Conservation (phyloP, 805 yeast genomes). For the Komagataella phaffii region DNA sequence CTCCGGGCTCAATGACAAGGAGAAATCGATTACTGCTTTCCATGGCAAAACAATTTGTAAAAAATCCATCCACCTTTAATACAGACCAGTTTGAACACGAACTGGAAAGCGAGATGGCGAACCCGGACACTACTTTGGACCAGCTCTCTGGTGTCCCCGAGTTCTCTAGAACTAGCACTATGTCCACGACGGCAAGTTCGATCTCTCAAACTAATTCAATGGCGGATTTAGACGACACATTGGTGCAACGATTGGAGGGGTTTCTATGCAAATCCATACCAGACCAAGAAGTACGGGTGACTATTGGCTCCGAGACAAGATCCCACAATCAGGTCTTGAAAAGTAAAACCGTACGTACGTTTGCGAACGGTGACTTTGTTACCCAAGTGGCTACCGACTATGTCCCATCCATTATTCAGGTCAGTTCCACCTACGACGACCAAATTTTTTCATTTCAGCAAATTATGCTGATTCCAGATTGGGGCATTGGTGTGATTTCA, state of each 20-base stretch:
- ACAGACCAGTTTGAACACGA: constrained; percentile 23
- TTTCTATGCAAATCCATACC: constrained; percentile 61
- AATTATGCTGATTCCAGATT: constrained; percentile 21
- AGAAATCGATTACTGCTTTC: constrained; percentile 60
- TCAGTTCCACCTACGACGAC: constrained; percentile 31
- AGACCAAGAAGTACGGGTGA: constrained; percentile 36
- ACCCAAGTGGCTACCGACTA: constrained; percentile 43
- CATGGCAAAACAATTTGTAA: constrained; percentile 54
- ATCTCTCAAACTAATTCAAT: constrained; percentile 2
- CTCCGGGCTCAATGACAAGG: constrained; percentile 59
- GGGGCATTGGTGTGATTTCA: constrained; percentile 64
- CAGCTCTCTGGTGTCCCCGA: constrained; percentile 2
- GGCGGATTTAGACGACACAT: constrained; percentile 24
- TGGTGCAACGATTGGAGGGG: constrained; percentile 54
- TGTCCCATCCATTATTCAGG: constrained; percentile 46
- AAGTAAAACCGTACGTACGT: constrained; percentile 4
- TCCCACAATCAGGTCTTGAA: constrained; percentile 15
- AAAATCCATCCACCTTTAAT: constrained; percentile 16
- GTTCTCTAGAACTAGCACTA: constrained; percentile 11
- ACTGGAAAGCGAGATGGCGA: constrained; percentile 17
- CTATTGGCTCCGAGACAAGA: constrained; percentile 36
- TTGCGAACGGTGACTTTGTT: neutral
- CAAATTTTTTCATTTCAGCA: constrained; percentile 32
- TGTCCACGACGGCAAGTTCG: constrained; percentile 6
- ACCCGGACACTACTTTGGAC: constrained; percentile 10